phyloP scores from a whole-genome alignment of 2,329 filamentous ascomycete genomes.

The Colletotrichum falcatum region DNA sequence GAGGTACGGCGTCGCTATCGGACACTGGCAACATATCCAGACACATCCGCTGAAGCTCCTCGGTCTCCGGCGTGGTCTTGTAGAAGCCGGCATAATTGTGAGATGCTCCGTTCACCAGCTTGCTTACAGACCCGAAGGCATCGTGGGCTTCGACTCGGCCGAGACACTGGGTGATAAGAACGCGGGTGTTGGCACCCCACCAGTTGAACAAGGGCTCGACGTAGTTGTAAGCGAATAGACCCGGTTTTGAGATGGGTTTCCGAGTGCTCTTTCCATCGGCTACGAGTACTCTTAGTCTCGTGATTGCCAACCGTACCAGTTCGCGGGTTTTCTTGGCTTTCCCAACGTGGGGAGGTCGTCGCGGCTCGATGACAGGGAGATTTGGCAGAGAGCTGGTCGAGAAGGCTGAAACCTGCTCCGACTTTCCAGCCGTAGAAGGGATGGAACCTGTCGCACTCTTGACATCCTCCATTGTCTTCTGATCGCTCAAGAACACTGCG shows the following conservation, averaged over 20 bases:
- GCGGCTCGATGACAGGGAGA: neutral
- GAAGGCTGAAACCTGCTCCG: neutral
- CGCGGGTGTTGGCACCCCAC: constrained; percentile 40
- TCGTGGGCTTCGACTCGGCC: constrained; percentile 19
- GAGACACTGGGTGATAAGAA: constrained; percentile 31
- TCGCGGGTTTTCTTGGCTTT: constrained; percentile 18
- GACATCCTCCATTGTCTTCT: constrained; percentile 8
- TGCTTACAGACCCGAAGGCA: neutral
- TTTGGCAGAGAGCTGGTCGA: neutral
- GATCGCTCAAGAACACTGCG: neutral
- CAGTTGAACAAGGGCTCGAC: constrained; percentile 41
- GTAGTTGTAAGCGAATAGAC: constrained; percentile 33
- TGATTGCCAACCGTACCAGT: neutral
- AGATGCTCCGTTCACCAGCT: constrained; percentile 35
- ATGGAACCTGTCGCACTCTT: neutral
- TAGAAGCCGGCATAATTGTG: constrained; percentile 42
- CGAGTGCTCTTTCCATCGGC: neutral
- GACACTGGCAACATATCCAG: constrained; percentile 37
- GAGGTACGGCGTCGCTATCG: constrained; percentile 26
- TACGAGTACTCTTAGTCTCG: constrained; percentile 21
- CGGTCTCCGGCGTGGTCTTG: constrained; percentile 5
- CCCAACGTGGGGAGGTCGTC: constrained; percentile 10
- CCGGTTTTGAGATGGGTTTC: constrained; percentile 1
- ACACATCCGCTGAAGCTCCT: constrained; percentile 37
- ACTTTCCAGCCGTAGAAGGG: neutral